Base-by-base conservation (phyloP, 1,284 basidiomycete species). In the Papiliotrema nemorosa region DNA sequence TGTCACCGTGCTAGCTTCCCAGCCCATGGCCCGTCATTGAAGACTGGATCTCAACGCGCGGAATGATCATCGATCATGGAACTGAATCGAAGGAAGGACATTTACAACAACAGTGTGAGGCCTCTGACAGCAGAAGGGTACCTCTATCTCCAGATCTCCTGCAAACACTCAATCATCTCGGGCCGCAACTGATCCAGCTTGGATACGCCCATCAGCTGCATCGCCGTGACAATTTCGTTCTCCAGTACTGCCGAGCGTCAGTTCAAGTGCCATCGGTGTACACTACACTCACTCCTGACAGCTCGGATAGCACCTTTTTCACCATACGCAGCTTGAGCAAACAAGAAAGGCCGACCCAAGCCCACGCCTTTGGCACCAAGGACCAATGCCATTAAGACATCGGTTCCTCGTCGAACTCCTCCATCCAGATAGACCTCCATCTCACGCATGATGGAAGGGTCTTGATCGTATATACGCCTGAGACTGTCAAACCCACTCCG, bases 341-440 rank as follows among this genome's bases (percentile, higher is more conserved):
- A 73, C 24, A 78, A 50, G 58, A 78, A 75, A 1, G 76, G 65
- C 34, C 77, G 61, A 0, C 78, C 78, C 9, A 78, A 49, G 1
- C 78, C 78, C 3, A 78, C 76, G 0, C 73, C 77, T 40, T 59
- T 74, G 0, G 78, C 78, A 3, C 77, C 78, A 40, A 79, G 57
- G 1, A 74, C 75, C 1, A 79, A 49, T 5, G 77, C 77, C 63
- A 77, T 76, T 22, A 79, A 58, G 5, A 79, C 75, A 46, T 76
- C 75, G 1, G 66, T 69, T 13, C 78, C 78, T 18, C 78, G 49
- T 22, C 76, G 54, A 20, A 76, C 66, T 1, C 78, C 78, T 3
- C 78, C 78, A 47, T 79, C 78, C 47, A 78, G 57, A 42, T 74
- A 78, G 21, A 80, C 64, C 48, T 80, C 77, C 44, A 76, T 57